Conservation (phyloP, 257 asterid species). For the Fraxinus pennsylvanica region DNA sequence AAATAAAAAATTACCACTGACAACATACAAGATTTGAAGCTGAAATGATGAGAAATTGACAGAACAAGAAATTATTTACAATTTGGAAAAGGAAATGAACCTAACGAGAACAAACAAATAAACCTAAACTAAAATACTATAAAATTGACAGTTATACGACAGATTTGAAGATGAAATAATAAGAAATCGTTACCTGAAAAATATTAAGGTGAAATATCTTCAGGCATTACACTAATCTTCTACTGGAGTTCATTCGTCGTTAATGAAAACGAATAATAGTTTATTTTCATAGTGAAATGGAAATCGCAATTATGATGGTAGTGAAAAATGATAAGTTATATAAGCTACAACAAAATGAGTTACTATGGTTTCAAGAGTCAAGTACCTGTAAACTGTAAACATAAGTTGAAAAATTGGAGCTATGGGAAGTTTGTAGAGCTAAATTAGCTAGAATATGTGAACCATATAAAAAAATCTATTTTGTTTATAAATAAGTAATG, state of each 20-base stretch:
- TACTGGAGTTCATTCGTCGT: slow-evolving; percentile 21
- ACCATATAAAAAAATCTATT: not conserved
- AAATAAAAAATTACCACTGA: no score
- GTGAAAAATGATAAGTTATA: not conserved
- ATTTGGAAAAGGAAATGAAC: no score
- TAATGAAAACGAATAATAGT: slow-evolving; percentile 4
- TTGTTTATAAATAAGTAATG: not conserved
- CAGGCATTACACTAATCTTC: no score
- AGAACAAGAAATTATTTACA: no score
- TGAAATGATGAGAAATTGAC: no score
- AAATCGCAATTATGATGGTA: not conserved
- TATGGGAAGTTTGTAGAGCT: not conserved
- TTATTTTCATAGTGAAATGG: not conserved
- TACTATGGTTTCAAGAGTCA: not conserved
- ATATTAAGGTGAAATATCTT: no score
- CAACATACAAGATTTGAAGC: no score
- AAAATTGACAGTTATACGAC: no score
- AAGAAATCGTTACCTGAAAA: no score
- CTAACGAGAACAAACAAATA: no score
- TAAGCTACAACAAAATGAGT: not conserved
- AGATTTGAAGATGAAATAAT: no score
- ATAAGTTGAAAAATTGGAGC: not conserved
- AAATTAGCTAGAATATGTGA: not conserved
- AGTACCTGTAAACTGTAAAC: not conserved
- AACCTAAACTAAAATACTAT: no score